Conservation (phyloP, 116 monocot genomes). For the Zostera marina region DNA sequence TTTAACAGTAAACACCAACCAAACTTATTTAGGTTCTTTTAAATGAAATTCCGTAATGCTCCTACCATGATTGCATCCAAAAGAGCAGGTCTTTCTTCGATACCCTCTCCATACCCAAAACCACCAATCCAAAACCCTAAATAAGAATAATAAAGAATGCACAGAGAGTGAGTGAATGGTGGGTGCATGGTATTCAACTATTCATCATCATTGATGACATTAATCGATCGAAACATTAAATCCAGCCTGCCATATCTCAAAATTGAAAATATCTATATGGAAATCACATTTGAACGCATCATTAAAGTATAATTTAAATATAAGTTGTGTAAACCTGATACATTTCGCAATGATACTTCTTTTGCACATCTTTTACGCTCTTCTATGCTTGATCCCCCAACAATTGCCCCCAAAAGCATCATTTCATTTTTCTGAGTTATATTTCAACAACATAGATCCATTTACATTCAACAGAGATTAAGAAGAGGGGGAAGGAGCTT, state of each 20-base stretch:
- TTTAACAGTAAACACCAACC: not conserved
- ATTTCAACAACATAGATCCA: not conserved
- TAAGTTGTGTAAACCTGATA: slow-evolving; percentile 35
- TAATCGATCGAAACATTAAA: too few relatives aligned
- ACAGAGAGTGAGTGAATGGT: not conserved
- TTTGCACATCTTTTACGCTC: slow-evolving; percentile 62
- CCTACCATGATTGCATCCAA: slow-evolving; percentile 58
- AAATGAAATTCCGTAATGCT: not conserved
- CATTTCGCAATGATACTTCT: slow-evolving; percentile 69
- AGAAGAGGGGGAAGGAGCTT: too few relatives aligned
- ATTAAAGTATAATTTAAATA: not conserved
- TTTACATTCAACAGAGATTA: too few relatives aligned
- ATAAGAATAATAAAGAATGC: slow-evolving; percentile 5
- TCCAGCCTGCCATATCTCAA: too few relatives aligned
- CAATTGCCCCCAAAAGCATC: slow-evolving; percentile 51
- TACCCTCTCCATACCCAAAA: slow-evolving; percentile 84
- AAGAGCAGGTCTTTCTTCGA: slow-evolving; percentile 64
- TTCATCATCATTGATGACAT: not conserved
- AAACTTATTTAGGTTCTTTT: not conserved
- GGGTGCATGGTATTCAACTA: not conserved
- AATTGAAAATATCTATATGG: too few relatives aligned
- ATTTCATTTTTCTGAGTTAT: slow-evolving; percentile 39
- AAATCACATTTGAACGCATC: too few relatives aligned
- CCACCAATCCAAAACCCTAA: slow-evolving; percentile 93
- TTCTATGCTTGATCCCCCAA: slow-evolving; percentile 65